These are phyloP conservation scores for Diddensiella transvaalensis DNA, from an alignment of 805 yeast genomes.

Conservation along the genomic window DNA sequence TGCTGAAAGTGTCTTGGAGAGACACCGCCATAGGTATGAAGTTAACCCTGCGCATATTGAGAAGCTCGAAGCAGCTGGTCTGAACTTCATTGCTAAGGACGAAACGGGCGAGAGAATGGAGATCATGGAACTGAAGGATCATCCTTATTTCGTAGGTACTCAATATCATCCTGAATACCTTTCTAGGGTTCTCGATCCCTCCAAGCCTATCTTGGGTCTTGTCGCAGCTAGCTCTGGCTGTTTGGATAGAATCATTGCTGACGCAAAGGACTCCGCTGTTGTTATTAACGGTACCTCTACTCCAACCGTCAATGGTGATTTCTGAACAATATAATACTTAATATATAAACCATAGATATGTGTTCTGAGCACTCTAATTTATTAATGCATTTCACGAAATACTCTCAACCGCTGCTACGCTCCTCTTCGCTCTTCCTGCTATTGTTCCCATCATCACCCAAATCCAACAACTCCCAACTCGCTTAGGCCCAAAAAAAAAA, in stretches of 20 bases:
- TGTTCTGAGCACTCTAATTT: background rate
- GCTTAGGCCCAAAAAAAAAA: background rate
- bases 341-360: background rate
- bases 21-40: conserved; percentile 99
- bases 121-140: conserved; percentile 77
- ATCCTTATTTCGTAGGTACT: conserved; percentile 89
- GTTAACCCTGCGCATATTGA: conserved; percentile 81
- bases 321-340: background rate
- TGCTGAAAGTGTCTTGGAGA: conserved; percentile 66
- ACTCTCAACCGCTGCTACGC: background rate
- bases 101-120: conserved; percentile 92
- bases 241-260: conserved; percentile 58
- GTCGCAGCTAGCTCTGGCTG: conserved; percentile 91
- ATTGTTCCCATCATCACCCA: too few relatives aligned
- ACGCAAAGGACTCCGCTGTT: conserved; percentile 16
- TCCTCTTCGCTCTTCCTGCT: background rate
- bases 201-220: conserved; percentile 92
- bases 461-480: background rate
- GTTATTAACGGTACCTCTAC: conserved; percentile 1
- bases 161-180: conserved; percentile 99
- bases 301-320: background rate
- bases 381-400: background rate
- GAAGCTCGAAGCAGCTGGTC: conserved; percentile 70
- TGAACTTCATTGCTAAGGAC: conserved; percentile 90
- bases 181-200: conserved; percentile 94